These are phyloP conservation scores for Boechera divaricarpa DNA, from an alignment of 345 rosid genomes.

Conservation along the genomic window DNA sequence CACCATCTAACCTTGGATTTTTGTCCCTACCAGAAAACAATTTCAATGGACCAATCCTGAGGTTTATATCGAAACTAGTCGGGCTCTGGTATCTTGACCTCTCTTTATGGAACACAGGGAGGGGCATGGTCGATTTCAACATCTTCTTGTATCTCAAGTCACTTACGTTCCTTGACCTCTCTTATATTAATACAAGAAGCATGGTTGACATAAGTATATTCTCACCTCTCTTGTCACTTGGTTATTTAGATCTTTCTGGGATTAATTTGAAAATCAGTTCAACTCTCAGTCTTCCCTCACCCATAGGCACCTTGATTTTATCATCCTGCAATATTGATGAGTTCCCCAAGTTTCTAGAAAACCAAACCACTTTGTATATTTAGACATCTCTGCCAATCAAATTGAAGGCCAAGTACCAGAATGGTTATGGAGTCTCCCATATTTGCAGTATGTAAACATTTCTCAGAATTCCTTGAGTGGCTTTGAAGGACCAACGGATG, in stretches of 20 bases:
- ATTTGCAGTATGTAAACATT: conserved; percentile 3
- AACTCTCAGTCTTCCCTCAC: background rate
- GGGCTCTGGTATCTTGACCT: conserved; percentile 1
- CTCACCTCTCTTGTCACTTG: conserved; percentile 14
- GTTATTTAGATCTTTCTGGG: conserved; percentile 27
- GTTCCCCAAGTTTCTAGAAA: conserved; percentile 40
- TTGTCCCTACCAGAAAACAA: too few relatives aligned
- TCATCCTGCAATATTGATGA: conserved; percentile 20
- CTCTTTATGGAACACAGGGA: conserved; percentile 21
- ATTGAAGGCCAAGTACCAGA: conserved; percentile 31
- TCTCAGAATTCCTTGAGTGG: conserved; percentile 20
- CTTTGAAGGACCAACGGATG: conserved; percentile 22
- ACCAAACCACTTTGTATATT: background rate
- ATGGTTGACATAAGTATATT: conserved; percentile 8
- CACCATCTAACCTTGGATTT: too few relatives aligned
- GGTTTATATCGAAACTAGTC: conserved; percentile 14
- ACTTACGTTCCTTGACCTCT: background rate
- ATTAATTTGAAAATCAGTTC: background rate
- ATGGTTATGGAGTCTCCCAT: conserved; percentile 23
- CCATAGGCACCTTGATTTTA: background rate
- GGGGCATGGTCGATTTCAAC: conserved; percentile 17
- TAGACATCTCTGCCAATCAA: conserved; percentile 39
- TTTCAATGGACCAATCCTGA: too few relatives aligned
- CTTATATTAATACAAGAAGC: conserved; percentile 38
- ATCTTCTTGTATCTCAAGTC: conserved; percentile 35